Percentiles rank a stretch among this genome's conserved stretches.
Conservation (phyloP, 352 stramenopile genomes). For the Phytophthora multivora region DNA sequence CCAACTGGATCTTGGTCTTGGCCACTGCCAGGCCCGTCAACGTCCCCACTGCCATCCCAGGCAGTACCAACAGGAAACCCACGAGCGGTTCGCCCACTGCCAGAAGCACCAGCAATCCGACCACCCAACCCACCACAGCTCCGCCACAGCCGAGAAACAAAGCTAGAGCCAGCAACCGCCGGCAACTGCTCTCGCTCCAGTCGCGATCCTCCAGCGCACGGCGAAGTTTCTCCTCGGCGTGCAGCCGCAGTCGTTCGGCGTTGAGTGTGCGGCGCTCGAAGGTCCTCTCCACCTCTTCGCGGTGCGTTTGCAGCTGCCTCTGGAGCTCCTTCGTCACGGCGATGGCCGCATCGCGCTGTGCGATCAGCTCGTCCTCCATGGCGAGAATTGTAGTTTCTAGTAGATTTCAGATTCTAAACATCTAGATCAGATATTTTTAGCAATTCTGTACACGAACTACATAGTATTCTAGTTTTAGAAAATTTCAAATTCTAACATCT, state of each 20-base stretch:
- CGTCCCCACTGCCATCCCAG: constrained; percentile 57
- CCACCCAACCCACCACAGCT: constrained; percentile 53
- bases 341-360: constrained; percentile 77
- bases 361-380: constrained; percentile 77
- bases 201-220: constrained; percentile 47
- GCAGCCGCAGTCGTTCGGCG: constrained; percentile 67
- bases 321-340: constrained; percentile 79
- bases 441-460: too few relatives aligned
- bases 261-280: constrained; percentile 74
- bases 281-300: constrained; percentile 52
- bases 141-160: constrained; percentile 59
- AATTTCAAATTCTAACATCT: too few relatives aligned
- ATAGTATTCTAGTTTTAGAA: too few relatives aligned
- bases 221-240: constrained; percentile 63
- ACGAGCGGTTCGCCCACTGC: constrained; percentile 55
- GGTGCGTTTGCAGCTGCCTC: constrained; percentile 57
- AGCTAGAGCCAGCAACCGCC: constrained; percentile 53
- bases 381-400: constrained; percentile 2
- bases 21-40: constrained; percentile 54
- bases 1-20: constrained; percentile 66
- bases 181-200: constrained; percentile 56
- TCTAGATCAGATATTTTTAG: too few relatives aligned
- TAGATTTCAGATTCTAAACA: too few relatives aligned
- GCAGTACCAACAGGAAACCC: constrained; percentile 71
- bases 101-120: constrained; percentile 59